A percentile compares a stretch with the other conserved stretches of the same genome.
phyloP scores from a whole-genome alignment of 768 basidiomycete species.

The Collybiopsis confluens region DNA sequence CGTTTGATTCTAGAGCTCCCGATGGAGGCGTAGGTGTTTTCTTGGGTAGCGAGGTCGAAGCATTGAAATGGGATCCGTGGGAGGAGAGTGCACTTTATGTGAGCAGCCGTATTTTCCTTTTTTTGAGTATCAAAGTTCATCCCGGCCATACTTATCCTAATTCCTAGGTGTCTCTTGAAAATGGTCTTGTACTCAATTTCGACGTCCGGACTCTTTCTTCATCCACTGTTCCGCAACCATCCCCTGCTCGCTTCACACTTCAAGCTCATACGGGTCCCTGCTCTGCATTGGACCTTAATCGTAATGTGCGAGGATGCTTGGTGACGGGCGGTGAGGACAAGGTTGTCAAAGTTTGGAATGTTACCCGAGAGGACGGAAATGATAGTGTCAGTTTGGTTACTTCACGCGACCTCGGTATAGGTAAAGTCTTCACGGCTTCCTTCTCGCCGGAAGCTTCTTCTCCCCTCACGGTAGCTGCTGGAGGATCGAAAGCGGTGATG shows the following conservation, averaged over 20 bases:
- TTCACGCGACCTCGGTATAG: constrained; percentile 87
- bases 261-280: constrained; percentile 91
- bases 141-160: not conserved
- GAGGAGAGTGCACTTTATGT: constrained; percentile 85
- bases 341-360: constrained; percentile 94
- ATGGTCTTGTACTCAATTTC: constrained; percentile 89
- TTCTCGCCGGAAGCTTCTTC: constrained; percentile 86
- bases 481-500: constrained; percentile 88
- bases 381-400: constrained; percentile 79
- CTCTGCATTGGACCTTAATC: constrained; percentile 86
- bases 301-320: constrained; percentile 85
- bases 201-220: constrained; percentile 83
- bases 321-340: constrained; percentile 95
- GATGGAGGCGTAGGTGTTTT: constrained; percentile 79
- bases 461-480: constrained; percentile 88
- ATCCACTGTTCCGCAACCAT: constrained; percentile 49
- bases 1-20: constrained; percentile 87
- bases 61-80: constrained; percentile 95
- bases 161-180: constrained; percentile 84
- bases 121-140: not conserved
- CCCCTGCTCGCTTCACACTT: constrained; percentile 79
- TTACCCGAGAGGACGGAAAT: constrained; percentile 66
- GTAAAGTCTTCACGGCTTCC: constrained; percentile 89
- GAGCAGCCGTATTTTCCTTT: constrained; percentile 22
- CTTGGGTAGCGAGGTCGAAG: constrained; percentile 91